phyloP scores from a whole-genome alignment of 2,329 filamentous ascomycete genomes.

The Hymenotorrendiella dingleyae region DNA sequence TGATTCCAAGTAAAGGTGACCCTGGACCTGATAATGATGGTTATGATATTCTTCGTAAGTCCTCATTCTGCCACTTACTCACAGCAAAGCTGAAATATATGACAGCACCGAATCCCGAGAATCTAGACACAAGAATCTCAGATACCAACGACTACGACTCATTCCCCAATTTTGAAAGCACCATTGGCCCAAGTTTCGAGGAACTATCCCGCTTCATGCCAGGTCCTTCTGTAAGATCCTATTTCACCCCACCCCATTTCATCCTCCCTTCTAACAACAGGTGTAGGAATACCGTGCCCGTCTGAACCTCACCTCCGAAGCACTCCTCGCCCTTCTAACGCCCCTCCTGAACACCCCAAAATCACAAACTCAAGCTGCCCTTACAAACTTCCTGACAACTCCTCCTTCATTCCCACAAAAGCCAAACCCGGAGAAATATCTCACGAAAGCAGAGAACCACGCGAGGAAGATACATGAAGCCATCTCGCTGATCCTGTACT shows the following conservation, averaged over 20 bases:
- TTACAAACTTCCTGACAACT: conserved; percentile 1
- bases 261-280: conserved; percentile 9
- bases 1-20: conserved; percentile 16
- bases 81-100: not conserved
- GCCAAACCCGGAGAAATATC: conserved; percentile 5
- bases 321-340: conserved; percentile 17
- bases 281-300: conserved; percentile 19
- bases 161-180: conserved; percentile 30
- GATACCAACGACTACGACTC: conserved; percentile 28
- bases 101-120: conserved; percentile 11
- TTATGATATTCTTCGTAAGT: conserved; percentile 28
- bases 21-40: conserved; percentile 14
- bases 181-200: conserved; percentile 18
- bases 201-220: conserved; percentile 22
- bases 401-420: not conserved
- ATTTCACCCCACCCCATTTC: not conserved
- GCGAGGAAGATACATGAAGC: conserved; percentile 15
- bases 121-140: conserved; percentile 9
- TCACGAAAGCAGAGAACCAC: conserved; percentile 20
- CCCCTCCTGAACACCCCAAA: conserved; percentile 5
- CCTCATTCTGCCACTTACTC: not conserved
- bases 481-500: conserved; percentile 20
- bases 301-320: conserved; percentile 17
- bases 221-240: conserved; percentile 24
- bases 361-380: conserved; percentile 5